phyloP scores from a whole-genome alignment of 345 rosid species.

The Euclidium syriacum region DNA sequence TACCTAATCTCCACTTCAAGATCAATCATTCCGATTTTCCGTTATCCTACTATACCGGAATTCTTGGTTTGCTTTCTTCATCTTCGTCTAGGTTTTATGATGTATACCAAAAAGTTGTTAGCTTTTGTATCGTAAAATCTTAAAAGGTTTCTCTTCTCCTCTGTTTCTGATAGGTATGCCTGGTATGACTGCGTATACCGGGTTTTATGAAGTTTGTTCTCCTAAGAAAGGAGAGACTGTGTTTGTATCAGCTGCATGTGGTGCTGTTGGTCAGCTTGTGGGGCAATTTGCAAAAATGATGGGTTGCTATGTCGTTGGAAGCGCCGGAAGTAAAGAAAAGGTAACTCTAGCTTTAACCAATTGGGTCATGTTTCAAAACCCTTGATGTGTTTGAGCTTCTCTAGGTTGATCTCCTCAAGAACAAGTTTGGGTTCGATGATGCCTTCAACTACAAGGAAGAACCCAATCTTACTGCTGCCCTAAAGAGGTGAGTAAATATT shows the following conservation, averaged over 20 bases:
- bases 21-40: slow-evolving; percentile 50
- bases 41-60: slow-evolving; percentile 54
- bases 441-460: slow-evolving; percentile 66
- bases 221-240: slow-evolving; percentile 26
- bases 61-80: slow-evolving; percentile 36
- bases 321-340: slow-evolving; percentile 51
- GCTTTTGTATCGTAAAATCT: background rate
- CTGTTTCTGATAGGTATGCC: slow-evolving; percentile 38
- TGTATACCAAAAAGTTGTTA: background rate
- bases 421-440: slow-evolving; percentile 55
- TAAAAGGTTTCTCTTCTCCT: no score
- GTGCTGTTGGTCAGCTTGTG: slow-evolving; percentile 30
- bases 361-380: background rate
- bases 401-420: slow-evolving; percentile 34
- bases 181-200: slow-evolving; percentile 47
- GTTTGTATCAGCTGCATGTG: slow-evolving; percentile 31
- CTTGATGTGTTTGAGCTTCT: background rate
- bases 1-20: slow-evolving; percentile 33
- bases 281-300: slow-evolving; percentile 27
- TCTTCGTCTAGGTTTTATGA: background rate
- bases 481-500: slow-evolving; percentile 35
- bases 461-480: slow-evolving; percentile 34
- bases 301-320: slow-evolving; percentile 58
- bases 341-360: slow-evolving; percentile 1
- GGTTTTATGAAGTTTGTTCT: slow-evolving; percentile 30